Conservation (phyloP, 1,284 basidiomycete genomes). For the Ustilago sp. region DNA sequence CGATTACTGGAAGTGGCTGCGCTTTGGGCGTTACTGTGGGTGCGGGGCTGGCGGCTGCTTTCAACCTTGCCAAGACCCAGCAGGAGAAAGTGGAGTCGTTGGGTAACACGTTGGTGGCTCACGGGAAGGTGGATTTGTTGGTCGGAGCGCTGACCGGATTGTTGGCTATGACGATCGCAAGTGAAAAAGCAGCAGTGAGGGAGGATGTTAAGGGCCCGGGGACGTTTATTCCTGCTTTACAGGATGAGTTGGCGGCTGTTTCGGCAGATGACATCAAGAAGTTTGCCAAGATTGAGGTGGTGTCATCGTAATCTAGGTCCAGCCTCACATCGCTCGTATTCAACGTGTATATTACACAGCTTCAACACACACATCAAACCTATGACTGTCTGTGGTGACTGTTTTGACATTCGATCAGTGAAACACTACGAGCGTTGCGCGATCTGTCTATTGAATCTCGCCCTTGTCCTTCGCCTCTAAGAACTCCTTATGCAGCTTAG, state of each 20-base stretch:
- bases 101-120: conserved; percentile 46
- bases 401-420: not conserved
- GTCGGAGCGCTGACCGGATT: conserved; percentile 72
- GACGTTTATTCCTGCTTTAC: conserved; percentile 85
- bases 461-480: conserved; percentile 59
- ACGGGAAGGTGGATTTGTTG: conserved; percentile 42
- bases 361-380: not conserved
- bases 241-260: conserved; percentile 77
- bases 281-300: conserved; percentile 28
- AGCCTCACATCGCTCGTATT: not conserved
- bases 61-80: conserved; percentile 62
- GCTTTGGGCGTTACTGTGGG: conserved; percentile 83
- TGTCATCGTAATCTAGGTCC: conserved; percentile 4
- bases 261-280: conserved; percentile 29
- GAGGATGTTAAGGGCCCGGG: conserved; percentile 83
- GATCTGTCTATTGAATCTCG: conserved; percentile 48
- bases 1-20: conserved; percentile 91
- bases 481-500: conserved; percentile 63
- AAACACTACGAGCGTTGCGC: not conserved
- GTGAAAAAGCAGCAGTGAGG: conserved; percentile 81
- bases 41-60: conserved; percentile 78
- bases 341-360: not conserved
- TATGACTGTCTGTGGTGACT: not conserved
- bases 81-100: conserved; percentile 10
- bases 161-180: conserved; percentile 83